Conservation (phyloP, 805 yeast species). For the Yamadazyma philogaea region DNA sequence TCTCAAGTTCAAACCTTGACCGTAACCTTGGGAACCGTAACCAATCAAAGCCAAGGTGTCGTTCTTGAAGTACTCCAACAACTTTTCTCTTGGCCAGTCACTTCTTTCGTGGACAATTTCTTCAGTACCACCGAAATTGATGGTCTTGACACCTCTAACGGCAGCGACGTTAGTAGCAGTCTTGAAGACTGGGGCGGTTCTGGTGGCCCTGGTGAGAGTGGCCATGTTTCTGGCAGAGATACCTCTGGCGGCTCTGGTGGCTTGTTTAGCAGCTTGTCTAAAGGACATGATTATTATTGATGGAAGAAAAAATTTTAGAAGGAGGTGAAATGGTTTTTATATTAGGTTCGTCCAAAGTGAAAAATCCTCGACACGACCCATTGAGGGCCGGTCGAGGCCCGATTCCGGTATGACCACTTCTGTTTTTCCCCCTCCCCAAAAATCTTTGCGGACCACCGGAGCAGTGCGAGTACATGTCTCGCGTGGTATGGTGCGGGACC, state of each 20-base stretch:
- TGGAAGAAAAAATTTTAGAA: conserved; percentile 7
- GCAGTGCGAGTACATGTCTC: no score
- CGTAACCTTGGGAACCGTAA: conserved; percentile 99
- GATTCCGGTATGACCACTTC: conserved; percentile 6
- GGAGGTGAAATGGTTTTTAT: conserved; percentile 4
- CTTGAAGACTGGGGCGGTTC: conserved; percentile 26
- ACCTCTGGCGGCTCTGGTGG: conserved; percentile 42
- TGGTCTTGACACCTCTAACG: conserved; percentile 90
- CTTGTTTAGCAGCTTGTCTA: conserved; percentile 46
- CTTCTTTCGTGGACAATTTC: conserved; percentile 97
- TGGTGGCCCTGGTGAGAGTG: conserved; percentile 42
- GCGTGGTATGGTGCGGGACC: no score
- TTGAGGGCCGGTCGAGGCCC: conserved; percentile 8
- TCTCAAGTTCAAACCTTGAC: conserved; percentile 98
- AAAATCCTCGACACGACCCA: conserved; percentile 1
- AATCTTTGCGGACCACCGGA: conserved; percentile 5
- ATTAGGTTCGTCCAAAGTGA: conserved; percentile 6
- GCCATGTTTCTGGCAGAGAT: conserved; percentile 64
- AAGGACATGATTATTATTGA: conserved; percentile 33
- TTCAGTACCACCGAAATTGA: conserved; percentile 93
- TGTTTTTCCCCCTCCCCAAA: no score
- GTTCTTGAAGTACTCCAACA: conserved; percentile 93
- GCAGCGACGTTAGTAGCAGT: conserved; percentile 35
- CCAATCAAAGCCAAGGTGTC: conserved; percentile 97
- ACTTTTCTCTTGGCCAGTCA: conserved; percentile 99